Conservation (phyloP, 495 filamentous ascomycete species). For the Margaritispora aquatica region DNA sequence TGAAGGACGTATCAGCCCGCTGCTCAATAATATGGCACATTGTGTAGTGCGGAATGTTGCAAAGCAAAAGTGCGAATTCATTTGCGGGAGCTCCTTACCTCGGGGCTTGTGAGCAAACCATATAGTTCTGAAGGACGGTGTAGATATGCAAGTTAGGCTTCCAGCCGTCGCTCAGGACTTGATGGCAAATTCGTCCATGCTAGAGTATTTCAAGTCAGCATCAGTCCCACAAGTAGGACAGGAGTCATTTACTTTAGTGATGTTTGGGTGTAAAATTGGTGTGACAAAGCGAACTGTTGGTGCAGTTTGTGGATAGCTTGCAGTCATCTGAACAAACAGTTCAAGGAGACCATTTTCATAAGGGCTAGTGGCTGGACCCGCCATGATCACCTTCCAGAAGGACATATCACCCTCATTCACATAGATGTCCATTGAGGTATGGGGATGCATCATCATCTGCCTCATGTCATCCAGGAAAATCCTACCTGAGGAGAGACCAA, state of each 20-base stretch:
- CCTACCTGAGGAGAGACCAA: too few species aligned
- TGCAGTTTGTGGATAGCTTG: conserved; percentile 10
- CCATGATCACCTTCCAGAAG: conserved; percentile 24
- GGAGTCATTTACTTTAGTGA: conserved; percentile 13
- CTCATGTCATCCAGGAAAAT: conserved; percentile 17
- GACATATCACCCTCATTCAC: conserved; percentile 20
- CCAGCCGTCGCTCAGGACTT: conserved; percentile 17
- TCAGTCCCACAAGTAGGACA: background rate
- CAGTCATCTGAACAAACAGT: conserved; percentile 11
- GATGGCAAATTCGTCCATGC: conserved; percentile 20
- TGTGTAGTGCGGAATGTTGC: too few species aligned
- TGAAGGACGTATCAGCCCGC: too few species aligned
- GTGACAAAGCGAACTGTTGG: conserved; percentile 17
- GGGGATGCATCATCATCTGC: conserved; percentile 16
- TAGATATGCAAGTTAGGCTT: conserved; percentile 6
- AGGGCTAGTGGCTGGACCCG: conserved; percentile 12
- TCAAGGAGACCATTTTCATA: conserved; percentile 13
- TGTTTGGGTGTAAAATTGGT: conserved; percentile 20
- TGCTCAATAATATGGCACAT: too few species aligned
- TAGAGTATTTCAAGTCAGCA: conserved; percentile 1
- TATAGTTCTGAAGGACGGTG: conserved; percentile 16
- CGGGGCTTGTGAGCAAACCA: conserved; percentile 14
- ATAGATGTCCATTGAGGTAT: conserved; percentile 19
- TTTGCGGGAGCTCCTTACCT: conserved; percentile 1
- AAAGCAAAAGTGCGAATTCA: too few species aligned